phyloP scores from a whole-genome alignment of 2,329 filamentous ascomycete genomes.

The Aspergillus phoenicis region DNA sequence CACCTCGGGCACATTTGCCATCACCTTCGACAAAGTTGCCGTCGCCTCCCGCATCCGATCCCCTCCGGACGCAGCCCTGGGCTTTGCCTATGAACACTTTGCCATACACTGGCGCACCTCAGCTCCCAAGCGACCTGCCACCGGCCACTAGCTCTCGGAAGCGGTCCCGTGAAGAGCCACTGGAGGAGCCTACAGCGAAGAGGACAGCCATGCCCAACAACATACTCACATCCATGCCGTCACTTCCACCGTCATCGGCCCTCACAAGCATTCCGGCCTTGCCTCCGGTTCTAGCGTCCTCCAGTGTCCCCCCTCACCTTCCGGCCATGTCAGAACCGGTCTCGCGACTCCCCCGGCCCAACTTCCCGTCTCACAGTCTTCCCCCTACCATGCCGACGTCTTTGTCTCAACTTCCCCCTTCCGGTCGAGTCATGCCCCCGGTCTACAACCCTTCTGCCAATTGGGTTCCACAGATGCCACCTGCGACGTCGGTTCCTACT shows the following conservation, averaged over 20 bases:
- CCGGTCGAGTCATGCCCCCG: constrained; percentile 73
- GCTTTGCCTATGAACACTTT: constrained; percentile 30
- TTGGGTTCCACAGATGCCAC: constrained; percentile 50
- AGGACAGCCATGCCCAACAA: constrained; percentile 38
- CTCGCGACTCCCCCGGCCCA: constrained; percentile 68
- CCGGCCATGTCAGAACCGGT: constrained; percentile 38
- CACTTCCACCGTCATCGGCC: constrained; percentile 28
- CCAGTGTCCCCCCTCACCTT: constrained; percentile 37
- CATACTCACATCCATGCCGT: constrained; percentile 27
- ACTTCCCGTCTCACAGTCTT: constrained; percentile 60
- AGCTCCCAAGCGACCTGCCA: constrained; percentile 26
- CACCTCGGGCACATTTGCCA: constrained; percentile 30
- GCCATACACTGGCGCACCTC: constrained; percentile 28
- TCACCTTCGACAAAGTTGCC: constrained; percentile 42
- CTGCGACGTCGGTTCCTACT: constrained; percentile 36
- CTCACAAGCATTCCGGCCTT: constrained; percentile 34
- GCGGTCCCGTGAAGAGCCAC: constrained; percentile 59
- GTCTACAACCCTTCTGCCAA: constrained; percentile 63
- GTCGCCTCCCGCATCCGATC: constrained; percentile 41
- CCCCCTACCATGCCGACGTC: constrained; percentile 46
- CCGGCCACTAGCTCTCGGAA: constrained; percentile 51
- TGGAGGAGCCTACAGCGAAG: constrained; percentile 61
- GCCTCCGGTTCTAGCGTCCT: constrained; percentile 38
- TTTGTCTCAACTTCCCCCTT: constrained; percentile 60
- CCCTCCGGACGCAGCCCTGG: constrained; percentile 34